phyloP scores from a whole-genome alignment of 2,329 filamentous ascomycete genomes.

The Exophiala sideris region DNA sequence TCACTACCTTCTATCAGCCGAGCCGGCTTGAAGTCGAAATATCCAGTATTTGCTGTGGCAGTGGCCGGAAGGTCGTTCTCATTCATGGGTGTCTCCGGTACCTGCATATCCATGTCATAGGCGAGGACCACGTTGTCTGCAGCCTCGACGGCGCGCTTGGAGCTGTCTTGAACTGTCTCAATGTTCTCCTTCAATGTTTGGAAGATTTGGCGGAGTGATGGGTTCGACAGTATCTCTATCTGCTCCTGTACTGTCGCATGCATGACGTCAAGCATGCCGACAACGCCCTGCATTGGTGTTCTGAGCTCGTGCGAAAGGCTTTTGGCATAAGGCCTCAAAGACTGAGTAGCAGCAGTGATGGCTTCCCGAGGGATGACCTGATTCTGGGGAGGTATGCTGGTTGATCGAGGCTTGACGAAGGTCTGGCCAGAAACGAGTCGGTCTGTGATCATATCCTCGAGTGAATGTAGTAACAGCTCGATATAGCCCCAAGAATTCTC shows the following conservation, averaged over 20 bases:
- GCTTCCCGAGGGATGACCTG: slow-evolving; percentile 54
- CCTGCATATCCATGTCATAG: slow-evolving; percentile 71
- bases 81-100: slow-evolving; percentile 60
- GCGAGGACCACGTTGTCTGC: slow-evolving; percentile 74
- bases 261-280: slow-evolving; percentile 75
- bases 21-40: slow-evolving; percentile 37
- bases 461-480: slow-evolving; percentile 64
- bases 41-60: slow-evolving; percentile 26
- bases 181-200: slow-evolving; percentile 65
- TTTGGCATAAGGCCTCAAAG: slow-evolving; percentile 68
- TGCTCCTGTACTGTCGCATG: slow-evolving; percentile 68
- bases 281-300: slow-evolving; percentile 72
- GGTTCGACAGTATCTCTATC: slow-evolving; percentile 52
- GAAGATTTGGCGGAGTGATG: slow-evolving; percentile 55
- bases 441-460: slow-evolving; percentile 64
- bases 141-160: slow-evolving; percentile 67
- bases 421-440: slow-evolving; percentile 54
- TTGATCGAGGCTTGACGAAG: slow-evolving; percentile 38
- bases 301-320: slow-evolving; percentile 69
- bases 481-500: slow-evolving; percentile 63
- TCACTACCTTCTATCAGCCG: slow-evolving; percentile 43
- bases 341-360: slow-evolving; percentile 57
- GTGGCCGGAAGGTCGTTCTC: slow-evolving; percentile 36
- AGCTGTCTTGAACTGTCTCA: slow-evolving; percentile 70
- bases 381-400: slow-evolving; percentile 29